Base-by-base conservation (phyloP, 805 yeast genomes). In the Saturnispora gosingensis region DNA sequence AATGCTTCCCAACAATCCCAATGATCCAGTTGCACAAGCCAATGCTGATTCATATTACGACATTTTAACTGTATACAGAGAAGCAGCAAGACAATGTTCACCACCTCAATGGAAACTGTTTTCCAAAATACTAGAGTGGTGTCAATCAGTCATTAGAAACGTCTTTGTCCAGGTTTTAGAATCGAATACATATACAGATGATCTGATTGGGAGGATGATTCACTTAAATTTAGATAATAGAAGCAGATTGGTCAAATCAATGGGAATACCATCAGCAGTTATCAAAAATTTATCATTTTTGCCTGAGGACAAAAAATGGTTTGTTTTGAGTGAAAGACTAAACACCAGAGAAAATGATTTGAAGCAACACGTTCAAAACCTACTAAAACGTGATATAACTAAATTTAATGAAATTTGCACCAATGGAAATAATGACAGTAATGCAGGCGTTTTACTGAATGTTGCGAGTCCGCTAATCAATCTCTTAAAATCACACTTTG, bases 61-160 rank as follows among this genome's bases (percentile, higher is more conserved):
- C 57, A 97, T 91, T 60, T 68, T 93, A 51, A 67, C 75, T 30
- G 76, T 83, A 52, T 88, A 85, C 4, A 76, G 79, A 52, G 76
- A 76, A 22, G 81, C 81, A 30, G 68, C 88, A 24, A 66, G 72
- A 2, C 71, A 71, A 13, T 74, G 82, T 48, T 81, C 87, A 54
- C 97, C 98, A 0, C 61, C 62, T 18, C 72, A 76, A 51, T 93
- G 98, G 97, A 73, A 81, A 45, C 72, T 91, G 34, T 80, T 82
- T 60, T 70, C 75, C 24, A 75, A 76, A 50, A 77, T 82, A 48
- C 81, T 81, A 59, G 72, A 74, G 20, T 77, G 81, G 58, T 88
- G 89, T 68, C 90, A 85, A 63, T 71, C 72, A 27, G 79, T 83
- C 52, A 65, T 87, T 30, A 82, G 88, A 61, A 67, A 71, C 8